Evolutionary conservation across 2,329 filamentous ascomycete species (phyloP).

Genomic region (Monilinia vaccinii-corymbosi): DNA sequence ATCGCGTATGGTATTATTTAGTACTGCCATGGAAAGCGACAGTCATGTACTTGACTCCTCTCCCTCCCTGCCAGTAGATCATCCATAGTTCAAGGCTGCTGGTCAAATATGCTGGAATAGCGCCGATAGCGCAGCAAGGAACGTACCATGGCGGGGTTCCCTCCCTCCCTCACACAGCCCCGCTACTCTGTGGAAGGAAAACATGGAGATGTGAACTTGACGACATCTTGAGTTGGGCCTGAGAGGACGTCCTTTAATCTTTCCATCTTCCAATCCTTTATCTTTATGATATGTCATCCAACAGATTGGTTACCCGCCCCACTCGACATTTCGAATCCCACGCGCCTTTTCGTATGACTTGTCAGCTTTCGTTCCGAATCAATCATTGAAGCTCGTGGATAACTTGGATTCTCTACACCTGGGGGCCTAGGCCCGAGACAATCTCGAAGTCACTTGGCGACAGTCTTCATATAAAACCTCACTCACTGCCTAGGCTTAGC

Average conservation of each 20-base stretch:
- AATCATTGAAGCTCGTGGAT: constrained; percentile 5
- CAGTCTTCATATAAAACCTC: background rate
- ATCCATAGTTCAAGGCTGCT: too few species aligned
- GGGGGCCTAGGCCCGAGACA: too few species aligned
- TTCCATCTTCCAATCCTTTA: too few species aligned
- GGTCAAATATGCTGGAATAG: background rate
- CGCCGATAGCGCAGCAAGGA: background rate
- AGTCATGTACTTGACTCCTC: background rate
- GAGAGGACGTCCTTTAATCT: background rate
- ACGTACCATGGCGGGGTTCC: constrained; percentile 5
- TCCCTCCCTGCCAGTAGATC: background rate
- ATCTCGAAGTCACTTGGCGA: background rate
- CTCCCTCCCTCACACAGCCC: background rate
- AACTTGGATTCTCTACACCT: too few species aligned
- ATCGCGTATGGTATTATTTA: background rate
- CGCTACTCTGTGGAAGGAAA: background rate
- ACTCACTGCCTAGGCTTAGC: background rate
- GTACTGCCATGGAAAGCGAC: background rate
- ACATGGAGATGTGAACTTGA: background rate
- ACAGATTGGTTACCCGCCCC: background rate
- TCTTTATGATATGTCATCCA: background rate
- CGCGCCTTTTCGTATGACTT: constrained; percentile 9
- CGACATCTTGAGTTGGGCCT: background rate
- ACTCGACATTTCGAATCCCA: background rate
- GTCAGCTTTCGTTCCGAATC: constrained; percentile 6